Evolutionary conservation across 2,329 filamentous ascomycete species (phyloP).

Genomic region (Epichloe festucae): DNA sequence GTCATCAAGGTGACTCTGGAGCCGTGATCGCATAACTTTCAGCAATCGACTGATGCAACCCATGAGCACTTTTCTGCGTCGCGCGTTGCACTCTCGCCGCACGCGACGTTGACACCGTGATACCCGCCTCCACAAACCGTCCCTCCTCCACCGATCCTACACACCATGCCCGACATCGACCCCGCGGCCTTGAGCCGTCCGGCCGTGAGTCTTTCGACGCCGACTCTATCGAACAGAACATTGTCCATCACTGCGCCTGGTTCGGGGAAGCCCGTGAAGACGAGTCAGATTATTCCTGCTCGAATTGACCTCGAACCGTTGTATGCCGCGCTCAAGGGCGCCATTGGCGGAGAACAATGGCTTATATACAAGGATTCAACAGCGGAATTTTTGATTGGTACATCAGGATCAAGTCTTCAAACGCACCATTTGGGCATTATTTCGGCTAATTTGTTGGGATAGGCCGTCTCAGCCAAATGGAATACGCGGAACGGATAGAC

Average conservation of each 20-base stretch:
- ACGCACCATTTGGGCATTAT: neutral
- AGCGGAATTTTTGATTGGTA: constrained; percentile 51
- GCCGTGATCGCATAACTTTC: constrained; percentile 28
- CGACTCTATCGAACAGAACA: constrained; percentile 44
- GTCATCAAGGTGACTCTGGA: constrained; percentile 30
- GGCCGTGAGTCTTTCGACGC: constrained; percentile 43
- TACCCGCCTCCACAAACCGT: constrained; percentile 9
- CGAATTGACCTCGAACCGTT: constrained; percentile 56
- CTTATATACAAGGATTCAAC: constrained; percentile 49
- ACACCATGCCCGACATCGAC: constrained; percentile 55
- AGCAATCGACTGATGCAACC: constrained; percentile 27
- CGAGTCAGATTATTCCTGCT: constrained; percentile 48
- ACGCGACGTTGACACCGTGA: constrained; percentile 26
- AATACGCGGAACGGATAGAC: constrained; percentile 47
- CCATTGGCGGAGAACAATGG: constrained; percentile 50
- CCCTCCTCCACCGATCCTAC: constrained; percentile 15
- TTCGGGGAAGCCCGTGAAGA: constrained; percentile 41
- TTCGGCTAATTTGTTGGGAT: constrained; percentile 16
- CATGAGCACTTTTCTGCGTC: constrained; percentile 29
- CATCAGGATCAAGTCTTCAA: neutral
- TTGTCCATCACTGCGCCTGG: constrained; percentile 39
- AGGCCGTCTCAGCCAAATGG: constrained; percentile 52
- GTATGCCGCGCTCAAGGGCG: constrained; percentile 47
- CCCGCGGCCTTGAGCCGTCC: constrained; percentile 55
- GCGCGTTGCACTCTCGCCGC: constrained; percentile 32